Base-by-base conservation (phyloP, 2,329 filamentous ascomycete genomes). In the Hypoxylon sp. region DNA sequence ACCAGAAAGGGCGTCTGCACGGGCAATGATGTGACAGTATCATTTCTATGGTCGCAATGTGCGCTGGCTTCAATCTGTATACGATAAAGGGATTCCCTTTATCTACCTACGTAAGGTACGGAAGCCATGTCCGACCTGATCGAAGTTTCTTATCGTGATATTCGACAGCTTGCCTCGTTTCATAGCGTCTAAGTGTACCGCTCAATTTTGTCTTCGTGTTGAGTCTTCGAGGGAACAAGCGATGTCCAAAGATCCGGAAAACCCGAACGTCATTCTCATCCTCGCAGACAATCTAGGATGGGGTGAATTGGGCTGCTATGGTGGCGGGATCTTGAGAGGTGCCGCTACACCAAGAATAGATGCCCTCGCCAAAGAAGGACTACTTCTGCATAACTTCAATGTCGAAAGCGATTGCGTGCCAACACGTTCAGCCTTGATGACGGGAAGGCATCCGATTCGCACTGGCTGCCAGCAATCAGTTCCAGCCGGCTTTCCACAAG, bases 401-500 rank as follows among this genome's bases (percentile, higher is more conserved):
- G 38, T 41, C n/a, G 38, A 41, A 41, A 41, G 38, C n/a, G 38
- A 19, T 7, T 41, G 34, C n/a, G 38, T 41, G 38, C n/a, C 38
- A 17, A 17, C n/a, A 17, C 38, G 38, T 3, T 41, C 38, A 10
- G n/a, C n/a, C 19, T 3, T 41, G 38, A 41, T 41, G n/a, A 41
- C 38, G n/a, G 38, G n/a, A 5, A 41, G 38, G 14, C 38, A 41
- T 9, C 38, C 14, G 38, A 41, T 41, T 41, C 38, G 38, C 38
- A 41, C 38, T 9, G 38, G 38, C 38, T 41, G 38, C n/a, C 38
- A 19, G n/a, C 38, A 41, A 41, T 41, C 38, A 19, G 38, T 41
- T 10, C n/a, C 38, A 41, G 38, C n/a, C n/a, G 38, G 14, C n/a
- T 41, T 41, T 19, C n/a, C 38, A 3, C 38, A 41, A 9, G 38